phyloP scores from a whole-genome alignment of 306 rosid species.

The Pachyrhizus erosus region DNA sequence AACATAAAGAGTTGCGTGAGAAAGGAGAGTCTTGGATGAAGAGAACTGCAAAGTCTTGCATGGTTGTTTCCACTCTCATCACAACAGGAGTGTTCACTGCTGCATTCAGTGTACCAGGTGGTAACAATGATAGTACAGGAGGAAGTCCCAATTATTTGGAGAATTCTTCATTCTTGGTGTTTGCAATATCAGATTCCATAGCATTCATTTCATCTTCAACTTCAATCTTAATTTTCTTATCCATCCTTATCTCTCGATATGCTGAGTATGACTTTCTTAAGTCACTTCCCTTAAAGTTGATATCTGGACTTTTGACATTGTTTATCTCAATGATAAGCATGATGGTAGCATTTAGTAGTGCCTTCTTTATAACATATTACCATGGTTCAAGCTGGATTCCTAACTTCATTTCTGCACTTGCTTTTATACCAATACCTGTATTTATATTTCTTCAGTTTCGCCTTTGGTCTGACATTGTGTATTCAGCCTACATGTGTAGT shows the following conservation, averaged over 20 bases:
- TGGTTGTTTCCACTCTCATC: constrained; percentile 60
- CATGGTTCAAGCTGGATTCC: constrained; percentile 47
- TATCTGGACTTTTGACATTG: constrained; percentile 45
- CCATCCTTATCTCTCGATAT: constrained; percentile 59
- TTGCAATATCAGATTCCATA: constrained; percentile 46
- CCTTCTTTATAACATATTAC: constrained; percentile 47
- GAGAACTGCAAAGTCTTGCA: constrained; percentile 54
- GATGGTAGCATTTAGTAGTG: constrained; percentile 55
- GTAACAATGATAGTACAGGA: constrained; percentile 30
- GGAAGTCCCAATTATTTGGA: constrained; percentile 38
- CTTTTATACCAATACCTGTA: constrained; percentile 46
- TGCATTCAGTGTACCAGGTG: constrained; percentile 58
- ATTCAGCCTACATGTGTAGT: constrained; percentile 48
- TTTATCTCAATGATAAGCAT: constrained; percentile 57
- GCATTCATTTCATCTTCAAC: constrained; percentile 58
- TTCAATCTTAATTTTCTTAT: constrained; percentile 55
- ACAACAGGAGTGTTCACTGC: constrained; percentile 60
- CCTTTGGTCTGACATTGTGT: constrained; percentile 47
- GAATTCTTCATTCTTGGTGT: constrained; percentile 38
- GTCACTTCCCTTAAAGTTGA: constrained; percentile 56
- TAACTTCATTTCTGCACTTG: constrained; percentile 27
- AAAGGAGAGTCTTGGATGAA: constrained; percentile 67
- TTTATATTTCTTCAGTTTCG: constrained; percentile 45
- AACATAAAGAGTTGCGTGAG: constrained; percentile 39
- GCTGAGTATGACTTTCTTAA: constrained; percentile 52